phyloP scores from a whole-genome alignment of 345 rosid species.

The Fremontodendron californicum region DNA sequence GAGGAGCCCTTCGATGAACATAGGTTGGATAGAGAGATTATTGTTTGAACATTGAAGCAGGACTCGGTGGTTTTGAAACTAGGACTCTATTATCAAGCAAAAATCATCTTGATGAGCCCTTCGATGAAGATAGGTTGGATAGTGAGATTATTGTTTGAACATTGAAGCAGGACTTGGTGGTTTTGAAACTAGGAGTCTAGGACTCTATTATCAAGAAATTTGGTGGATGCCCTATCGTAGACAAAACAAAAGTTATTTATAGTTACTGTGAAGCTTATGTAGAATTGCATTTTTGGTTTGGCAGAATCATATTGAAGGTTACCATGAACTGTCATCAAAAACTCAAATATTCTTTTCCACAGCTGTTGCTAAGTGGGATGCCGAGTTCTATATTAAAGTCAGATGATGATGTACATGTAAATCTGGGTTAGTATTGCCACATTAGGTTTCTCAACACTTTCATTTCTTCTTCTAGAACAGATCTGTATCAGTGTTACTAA shows the following conservation, averaged over 20 bases:
- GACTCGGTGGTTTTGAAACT: neutral
- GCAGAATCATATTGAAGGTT: slow-evolving; percentile 84
- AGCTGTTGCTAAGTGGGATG: slow-evolving; percentile 76
- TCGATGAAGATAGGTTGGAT: neutral
- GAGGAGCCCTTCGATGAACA: neutral
- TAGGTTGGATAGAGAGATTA: neutral
- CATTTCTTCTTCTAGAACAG: neutral
- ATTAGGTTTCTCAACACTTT: neutral
- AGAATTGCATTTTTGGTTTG: neutral
- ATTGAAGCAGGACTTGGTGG: neutral
- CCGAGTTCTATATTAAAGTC: slow-evolving; percentile 76
- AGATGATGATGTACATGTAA: slow-evolving; percentile 79
- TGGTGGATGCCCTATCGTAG: neutral
- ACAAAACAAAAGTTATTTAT: neutral
- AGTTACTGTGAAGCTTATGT: neutral
- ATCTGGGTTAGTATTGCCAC: slow-evolving; percentile 69
- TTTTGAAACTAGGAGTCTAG: neutral
- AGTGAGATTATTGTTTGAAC: neutral
- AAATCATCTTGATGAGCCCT: neutral
- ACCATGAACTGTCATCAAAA: slow-evolving; percentile 65
- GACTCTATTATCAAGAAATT: neutral
- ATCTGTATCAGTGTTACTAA: slow-evolving; percentile 2
- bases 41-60: neutral
- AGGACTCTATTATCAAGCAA: neutral
- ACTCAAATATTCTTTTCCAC: slow-evolving; percentile 63